Evolutionary conservation across 176 grass and related monocot species (phyloP), one percentile per base, ranked within the genome.

Genomic region (Hordeum marinum): DNA sequence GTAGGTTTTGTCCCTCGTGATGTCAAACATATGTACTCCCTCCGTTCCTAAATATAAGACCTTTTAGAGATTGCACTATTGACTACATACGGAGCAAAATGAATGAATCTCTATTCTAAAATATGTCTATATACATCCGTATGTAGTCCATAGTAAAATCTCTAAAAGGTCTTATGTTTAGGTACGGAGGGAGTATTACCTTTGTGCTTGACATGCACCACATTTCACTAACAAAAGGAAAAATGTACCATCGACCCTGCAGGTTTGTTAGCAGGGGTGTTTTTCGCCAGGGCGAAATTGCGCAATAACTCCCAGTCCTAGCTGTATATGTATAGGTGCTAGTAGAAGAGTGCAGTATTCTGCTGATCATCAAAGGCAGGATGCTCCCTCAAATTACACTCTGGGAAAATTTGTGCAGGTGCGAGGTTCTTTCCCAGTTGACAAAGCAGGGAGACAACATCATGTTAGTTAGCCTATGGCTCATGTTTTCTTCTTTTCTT

Each of bases 251-350:
- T 72, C 84, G 7, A 39, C 36, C 3, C 15, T 41, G 70, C 68
- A 98, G 96, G 96, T 65, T 78, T 94, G 69, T 89, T 95, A 80
- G 96, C 96, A 24, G 96, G 96, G 59, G 79, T 98, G 57, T 93
- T 95, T 78, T 98, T 98, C 4, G 91, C 93, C 20, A 92, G 85
- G 83, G 96, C 91, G 5, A 98, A 98, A 85, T 84, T 98, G 73
- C 83, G 83, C 20, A 81, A 87, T 26, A 86, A 74, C 83, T 87
- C 84, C 5, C 32, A 79, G 41, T 73, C 86, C 58, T 91, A 93
- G 68, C 46, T 85, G 63, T 72, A n/a, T 42, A 64, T 42, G 57
- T 72, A n/a, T 63, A 57, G 75, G 48, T 36, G 62, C 25, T 81
- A 81, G 84, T 81, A 81, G 84, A 29, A 80, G 83, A 18, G 27